Percentiles rank a stretch among this genome's conserved stretches.
phyloP scores from a whole-genome alignment of 2,329 filamentous ascomycete species.

The Talaromyces marneffei region DNA sequence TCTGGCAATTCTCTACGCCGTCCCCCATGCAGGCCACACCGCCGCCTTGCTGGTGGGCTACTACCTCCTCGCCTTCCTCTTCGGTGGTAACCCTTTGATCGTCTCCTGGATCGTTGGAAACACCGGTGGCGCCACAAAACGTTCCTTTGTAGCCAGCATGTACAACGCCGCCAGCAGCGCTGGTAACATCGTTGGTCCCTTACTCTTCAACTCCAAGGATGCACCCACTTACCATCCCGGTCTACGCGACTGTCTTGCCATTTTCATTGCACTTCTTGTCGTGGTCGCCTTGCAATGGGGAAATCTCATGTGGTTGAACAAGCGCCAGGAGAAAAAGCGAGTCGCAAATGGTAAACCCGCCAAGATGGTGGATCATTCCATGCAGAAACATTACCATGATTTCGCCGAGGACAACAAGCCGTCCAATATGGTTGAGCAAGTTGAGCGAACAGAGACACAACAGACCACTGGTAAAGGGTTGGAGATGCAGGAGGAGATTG shows the following conservation, averaged over 20 bases:
- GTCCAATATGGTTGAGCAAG: constrained; percentile 16
- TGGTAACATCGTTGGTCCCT: constrained; percentile 62
- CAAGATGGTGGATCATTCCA: constrained; percentile 55
- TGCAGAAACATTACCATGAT: constrained; percentile 50
- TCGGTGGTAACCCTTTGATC: constrained; percentile 59
- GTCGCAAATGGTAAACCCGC: constrained; percentile 57
- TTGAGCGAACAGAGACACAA: constrained; percentile 18
- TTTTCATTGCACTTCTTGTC: constrained; percentile 46
- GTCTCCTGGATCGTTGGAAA: constrained; percentile 66
- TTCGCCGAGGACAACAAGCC: constrained; percentile 17
- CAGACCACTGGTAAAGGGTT: background rate
- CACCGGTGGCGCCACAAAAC: constrained; percentile 63
- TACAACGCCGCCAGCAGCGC: constrained; percentile 58
- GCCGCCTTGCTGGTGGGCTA: constrained; percentile 54
- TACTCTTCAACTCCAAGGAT: constrained; percentile 55
- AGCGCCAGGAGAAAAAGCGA: constrained; percentile 49
- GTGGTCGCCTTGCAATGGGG: constrained; percentile 50
- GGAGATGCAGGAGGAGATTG: constrained; percentile 26
- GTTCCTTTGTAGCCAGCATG: constrained; percentile 57
- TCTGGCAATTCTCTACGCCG: constrained; percentile 49
- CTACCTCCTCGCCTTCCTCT: constrained; percentile 62
- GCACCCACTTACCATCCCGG: constrained; percentile 56
- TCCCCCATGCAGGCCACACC: constrained; percentile 40
- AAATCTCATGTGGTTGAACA: constrained; percentile 51
- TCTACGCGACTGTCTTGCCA: constrained; percentile 46